These are phyloP conservation scores for Chlamydomonas reinhardtii DNA, from an alignment of 163 green algal species.

Conservation along the genomic window DNA sequence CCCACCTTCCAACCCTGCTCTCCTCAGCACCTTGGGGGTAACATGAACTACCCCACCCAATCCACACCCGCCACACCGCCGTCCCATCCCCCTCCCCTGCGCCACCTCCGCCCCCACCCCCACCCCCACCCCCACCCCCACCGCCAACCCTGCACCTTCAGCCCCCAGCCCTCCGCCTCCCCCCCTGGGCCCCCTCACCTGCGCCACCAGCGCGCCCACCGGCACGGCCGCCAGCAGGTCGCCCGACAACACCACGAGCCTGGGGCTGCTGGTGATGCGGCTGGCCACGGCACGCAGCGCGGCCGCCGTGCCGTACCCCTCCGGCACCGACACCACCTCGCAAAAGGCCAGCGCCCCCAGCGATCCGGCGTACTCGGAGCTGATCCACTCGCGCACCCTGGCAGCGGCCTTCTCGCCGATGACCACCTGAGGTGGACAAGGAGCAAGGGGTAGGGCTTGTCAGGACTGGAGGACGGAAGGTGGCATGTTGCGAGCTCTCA, in stretches of 20 bases:
- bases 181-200: too few relatives aligned
- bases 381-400: constrained; percentile 53
- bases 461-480: background rate
- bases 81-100: too few relatives aligned
- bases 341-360: constrained; percentile 33
- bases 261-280: constrained; percentile 65
- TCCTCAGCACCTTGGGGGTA: too few relatives aligned
- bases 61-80: too few relatives aligned
- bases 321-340: constrained; percentile 70
- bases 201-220: constrained; percentile 70
- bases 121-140: too few relatives aligned
- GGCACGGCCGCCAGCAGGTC: constrained; percentile 84
- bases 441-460: too few relatives aligned
- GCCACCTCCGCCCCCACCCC: too few relatives aligned
- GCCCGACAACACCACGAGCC: constrained; percentile 80
- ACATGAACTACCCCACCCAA: too few relatives aligned
- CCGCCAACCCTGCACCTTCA: too few relatives aligned
- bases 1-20: too few relatives aligned
- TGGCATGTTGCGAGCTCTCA: background rate
- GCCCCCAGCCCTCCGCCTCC: too few relatives aligned
- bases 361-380: constrained; percentile 39
- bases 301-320: constrained; percentile 75
- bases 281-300: constrained; percentile 74
- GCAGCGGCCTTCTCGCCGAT: constrained; percentile 54
- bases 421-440: constrained; percentile 59